Evolutionary conservation across 345 rosid species (phyloP).

Genomic region (Dovyalis caffra): DNA sequence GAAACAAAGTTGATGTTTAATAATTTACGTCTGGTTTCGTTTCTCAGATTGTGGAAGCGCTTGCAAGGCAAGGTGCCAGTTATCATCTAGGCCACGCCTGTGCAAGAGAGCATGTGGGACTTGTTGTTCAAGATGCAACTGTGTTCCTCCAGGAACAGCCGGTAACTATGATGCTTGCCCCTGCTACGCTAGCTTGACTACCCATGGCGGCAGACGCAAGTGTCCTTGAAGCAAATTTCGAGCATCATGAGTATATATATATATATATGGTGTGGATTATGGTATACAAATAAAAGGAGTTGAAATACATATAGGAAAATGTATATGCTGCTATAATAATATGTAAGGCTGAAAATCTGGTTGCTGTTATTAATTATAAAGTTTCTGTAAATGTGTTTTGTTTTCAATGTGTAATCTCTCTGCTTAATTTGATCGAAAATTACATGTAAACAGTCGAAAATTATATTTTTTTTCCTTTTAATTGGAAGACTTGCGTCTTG

Average conservation of each 20-base stretch:
- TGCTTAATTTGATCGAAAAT: no score
- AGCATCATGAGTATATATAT: not conserved
- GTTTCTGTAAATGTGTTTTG: not conserved
- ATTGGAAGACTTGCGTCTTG: no score
- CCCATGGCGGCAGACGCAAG: conserved; percentile 73
- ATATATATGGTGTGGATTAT: not conserved
- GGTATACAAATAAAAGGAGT: not conserved
- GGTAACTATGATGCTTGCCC: conserved; percentile 62
- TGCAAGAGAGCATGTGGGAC: conserved; percentile 79
- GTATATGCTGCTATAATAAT: not conserved
- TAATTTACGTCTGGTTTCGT: not conserved
- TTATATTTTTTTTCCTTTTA: no score
- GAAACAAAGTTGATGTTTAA: not conserved
- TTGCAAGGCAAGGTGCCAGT: conserved; percentile 58
- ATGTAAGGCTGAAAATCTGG: not conserved
- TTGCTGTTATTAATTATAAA: not conserved
- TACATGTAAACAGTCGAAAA: no score
- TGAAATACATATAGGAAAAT: not conserved
- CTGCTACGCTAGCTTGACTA: conserved; percentile 67
- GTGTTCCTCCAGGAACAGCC: conserved; percentile 77
- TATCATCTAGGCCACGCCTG: conserved; percentile 52
- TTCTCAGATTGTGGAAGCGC: conserved; percentile 34
- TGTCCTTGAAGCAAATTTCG: conserved; percentile 48
- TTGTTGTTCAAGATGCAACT: conserved; percentile 68
- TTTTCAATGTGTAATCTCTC: not conserved